Evolutionary conservation across 495 filamentous ascomycete genomes (phyloP), one percentile per base, ranked within the genome.

Genomic region (Neurospora cerealis): DNA sequence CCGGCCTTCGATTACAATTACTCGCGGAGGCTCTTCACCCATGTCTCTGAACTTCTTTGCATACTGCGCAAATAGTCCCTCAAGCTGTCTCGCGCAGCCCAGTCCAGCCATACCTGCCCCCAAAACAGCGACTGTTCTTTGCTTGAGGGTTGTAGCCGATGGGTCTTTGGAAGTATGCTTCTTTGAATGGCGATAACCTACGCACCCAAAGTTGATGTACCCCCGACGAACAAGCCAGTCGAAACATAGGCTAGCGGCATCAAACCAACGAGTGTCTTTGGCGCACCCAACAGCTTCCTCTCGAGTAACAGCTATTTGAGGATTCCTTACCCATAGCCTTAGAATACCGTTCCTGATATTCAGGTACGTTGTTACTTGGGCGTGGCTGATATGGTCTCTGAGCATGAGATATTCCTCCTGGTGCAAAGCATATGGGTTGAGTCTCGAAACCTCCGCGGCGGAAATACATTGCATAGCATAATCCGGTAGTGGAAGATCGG

Each of bases 341-440:
- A 99, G 83, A 75, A 98, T 97, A 5, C 94, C 94, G 81, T 99
- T 99, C 73, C 96, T 87, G 73, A 99, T 97, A 81, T 97, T 98
- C 39, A 99, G 83, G 80, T 98, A 99, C n/a, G 92, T 91, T 11
- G 96, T 97, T 72, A 98, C 93, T 78, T 99, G 95, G 40, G 91
- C 85, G 76, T 93, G 91, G 79, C 91, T 96, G 73, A 99, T 89
- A 80, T 96, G 89, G 44, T 92, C 85, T 73, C 92, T 88, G 28
- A 99, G 83, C 70, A 94, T 87, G 74, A 87, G 80, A 80, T 97
- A 94, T 79, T 99, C 96, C 72, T 91, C 89, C n/a, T 85, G 86
- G 82, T 98, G 94, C 19, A 99, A 83, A 19, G 92, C 89, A 82
- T 94, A 97, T 6, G 96, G 96, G 75, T 95, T 93, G 5, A 99